These are phyloP conservation scores for Cryptococcus deneoformans DNA, from an alignment of 1,284 basidiomycete species.

Conservation along the genomic window DNA sequence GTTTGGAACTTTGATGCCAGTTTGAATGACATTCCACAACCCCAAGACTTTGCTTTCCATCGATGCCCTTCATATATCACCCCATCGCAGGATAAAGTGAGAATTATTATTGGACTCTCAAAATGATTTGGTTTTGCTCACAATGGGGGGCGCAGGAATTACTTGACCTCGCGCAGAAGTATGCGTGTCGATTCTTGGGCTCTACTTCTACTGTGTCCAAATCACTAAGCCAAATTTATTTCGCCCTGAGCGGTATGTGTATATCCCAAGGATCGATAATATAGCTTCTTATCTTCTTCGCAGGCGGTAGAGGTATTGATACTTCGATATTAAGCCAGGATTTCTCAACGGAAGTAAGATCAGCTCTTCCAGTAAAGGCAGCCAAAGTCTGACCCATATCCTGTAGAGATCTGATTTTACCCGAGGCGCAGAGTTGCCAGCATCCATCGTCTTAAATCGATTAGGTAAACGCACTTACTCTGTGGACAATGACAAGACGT, in stretches of 20 bases:
- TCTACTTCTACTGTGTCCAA: slow-evolving; percentile 90
- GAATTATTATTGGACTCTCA: slow-evolving; percentile 16
- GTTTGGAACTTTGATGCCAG: slow-evolving; percentile 82
- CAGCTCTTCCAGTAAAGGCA: background rate
- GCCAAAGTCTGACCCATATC: background rate
- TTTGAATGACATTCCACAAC: slow-evolving; percentile 64
- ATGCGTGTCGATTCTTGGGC: slow-evolving; percentile 66
- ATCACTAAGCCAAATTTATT: slow-evolving; percentile 84
- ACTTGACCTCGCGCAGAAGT: slow-evolving; percentile 57
- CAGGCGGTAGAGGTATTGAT: slow-evolving; percentile 63
- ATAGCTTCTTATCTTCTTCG: slow-evolving; percentile 25
- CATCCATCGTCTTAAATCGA: slow-evolving; percentile 63
- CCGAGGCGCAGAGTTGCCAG: slow-evolving; percentile 75
- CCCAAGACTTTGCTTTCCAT: slow-evolving; percentile 88
- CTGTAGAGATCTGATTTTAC: slow-evolving; percentile 65
- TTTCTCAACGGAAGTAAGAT: slow-evolving; percentile 62
- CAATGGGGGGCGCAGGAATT: slow-evolving; percentile 57
- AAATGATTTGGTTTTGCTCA: background rate
- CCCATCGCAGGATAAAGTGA: slow-evolving; percentile 73
- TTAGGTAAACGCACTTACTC: slow-evolving; percentile 65
- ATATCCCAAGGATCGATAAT: background rate
- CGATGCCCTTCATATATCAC: slow-evolving; percentile 72
- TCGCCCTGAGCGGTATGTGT: slow-evolving; percentile 57
- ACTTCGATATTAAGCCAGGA: slow-evolving; percentile 58
- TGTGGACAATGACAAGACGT: slow-evolving; percentile 67